These are phyloP conservation scores for Aspergillus transmontanensis DNA, from an alignment of 2,329 filamentous ascomycete species.

Conservation along the genomic window DNA sequence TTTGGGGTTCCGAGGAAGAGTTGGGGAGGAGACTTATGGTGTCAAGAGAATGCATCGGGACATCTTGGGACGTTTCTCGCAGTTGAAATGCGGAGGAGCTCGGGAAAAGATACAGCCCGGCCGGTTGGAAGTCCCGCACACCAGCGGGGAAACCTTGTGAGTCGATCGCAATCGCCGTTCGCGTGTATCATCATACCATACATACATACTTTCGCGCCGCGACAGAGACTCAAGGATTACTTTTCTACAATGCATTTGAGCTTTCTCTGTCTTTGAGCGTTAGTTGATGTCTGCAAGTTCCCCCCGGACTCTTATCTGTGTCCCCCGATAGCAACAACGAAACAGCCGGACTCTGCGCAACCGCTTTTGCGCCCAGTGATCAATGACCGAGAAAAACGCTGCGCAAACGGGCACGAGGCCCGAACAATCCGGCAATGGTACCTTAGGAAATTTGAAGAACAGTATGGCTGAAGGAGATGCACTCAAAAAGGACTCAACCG, in stretches of 20 bases:
- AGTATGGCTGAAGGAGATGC: conserved; percentile 23
- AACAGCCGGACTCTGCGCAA: conserved; percentile 25
- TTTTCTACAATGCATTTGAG: not conserved
- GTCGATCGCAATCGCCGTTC: conserved; percentile 15
- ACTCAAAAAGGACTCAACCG: conserved; percentile 32
- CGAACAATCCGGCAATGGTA: conserved; percentile 33
- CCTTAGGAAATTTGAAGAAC: conserved; percentile 23
- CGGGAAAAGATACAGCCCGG: conserved; percentile 20
- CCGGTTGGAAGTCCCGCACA: conserved; percentile 17
- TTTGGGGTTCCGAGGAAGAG: not conserved
- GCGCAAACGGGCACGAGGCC: conserved; percentile 27
- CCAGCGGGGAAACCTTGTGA: conserved; percentile 22
- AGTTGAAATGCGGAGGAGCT: conserved; percentile 25
- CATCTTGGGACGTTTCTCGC: conserved; percentile 1
- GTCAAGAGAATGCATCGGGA: not conserved
- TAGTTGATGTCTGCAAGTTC: conserved; percentile 32
- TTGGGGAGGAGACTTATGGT: not conserved
- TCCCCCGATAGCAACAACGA: conserved; percentile 19
- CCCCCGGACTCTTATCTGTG: conserved; percentile 25
- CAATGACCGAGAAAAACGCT: conserved; percentile 35
- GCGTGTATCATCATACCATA: conserved; percentile 17
- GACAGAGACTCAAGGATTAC: conserved; percentile 5
- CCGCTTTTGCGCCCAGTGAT: conserved; percentile 25
- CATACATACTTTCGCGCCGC: conserved; percentile 14
- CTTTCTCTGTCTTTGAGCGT: not conserved